These are phyloP conservation scores for Metschnikowia kunwiensis DNA, from an alignment of 805 yeast species.

Conservation along the genomic window DNA sequence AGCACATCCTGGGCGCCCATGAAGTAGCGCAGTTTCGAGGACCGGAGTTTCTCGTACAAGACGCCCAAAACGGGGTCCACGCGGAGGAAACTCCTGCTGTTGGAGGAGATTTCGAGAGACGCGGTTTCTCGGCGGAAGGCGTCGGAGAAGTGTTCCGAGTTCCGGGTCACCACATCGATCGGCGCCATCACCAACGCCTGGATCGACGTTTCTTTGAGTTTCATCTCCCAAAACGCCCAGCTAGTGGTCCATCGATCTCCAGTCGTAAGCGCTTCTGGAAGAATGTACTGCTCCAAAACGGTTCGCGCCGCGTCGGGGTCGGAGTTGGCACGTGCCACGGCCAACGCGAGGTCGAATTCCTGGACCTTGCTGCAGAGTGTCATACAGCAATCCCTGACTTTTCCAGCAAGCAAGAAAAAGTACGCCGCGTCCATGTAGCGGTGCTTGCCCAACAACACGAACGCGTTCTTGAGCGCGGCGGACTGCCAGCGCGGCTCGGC, in stretches of 20 bases:
- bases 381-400: constrained; percentile 72
- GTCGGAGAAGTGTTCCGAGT: constrained; percentile 23
- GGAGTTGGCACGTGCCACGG: constrained; percentile 72
- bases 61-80: constrained; percentile 82
- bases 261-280: constrained; percentile 55
- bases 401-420: constrained; percentile 76
- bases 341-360: constrained; percentile 73
- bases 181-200: constrained; percentile 65
- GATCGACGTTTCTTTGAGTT: constrained; percentile 43
- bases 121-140: constrained; percentile 16
- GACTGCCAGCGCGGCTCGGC: constrained; percentile 71
- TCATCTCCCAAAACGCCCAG: constrained; percentile 73
- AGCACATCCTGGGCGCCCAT: constrained; percentile 47
- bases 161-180: constrained; percentile 24
- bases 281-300: constrained; percentile 47
- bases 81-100: constrained; percentile 44
- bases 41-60: constrained; percentile 60
- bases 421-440: constrained; percentile 84
- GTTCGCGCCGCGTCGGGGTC: constrained; percentile 28
- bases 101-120: constrained; percentile 14
- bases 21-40: constrained; percentile 47
- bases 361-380: constrained; percentile 65
- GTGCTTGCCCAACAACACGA: constrained; percentile 84
- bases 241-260: constrained; percentile 81
- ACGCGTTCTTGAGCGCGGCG: constrained; percentile 92